Base-by-base conservation (phyloP, 2,329 filamentous ascomycete genomes). In the Aspergillus latus region DNA sequence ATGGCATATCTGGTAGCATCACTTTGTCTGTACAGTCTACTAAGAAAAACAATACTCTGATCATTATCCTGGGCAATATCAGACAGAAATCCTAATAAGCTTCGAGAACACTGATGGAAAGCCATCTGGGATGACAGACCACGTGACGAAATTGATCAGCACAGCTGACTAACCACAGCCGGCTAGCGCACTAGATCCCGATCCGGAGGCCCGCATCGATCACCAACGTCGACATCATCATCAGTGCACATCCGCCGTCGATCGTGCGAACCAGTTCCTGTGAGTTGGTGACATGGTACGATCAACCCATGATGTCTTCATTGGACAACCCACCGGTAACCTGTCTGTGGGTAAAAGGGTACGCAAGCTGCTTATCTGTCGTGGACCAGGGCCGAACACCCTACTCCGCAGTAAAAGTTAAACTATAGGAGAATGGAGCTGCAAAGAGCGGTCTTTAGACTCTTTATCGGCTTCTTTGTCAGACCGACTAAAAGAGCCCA, bases 321-420 rank as follows among this genome's bases (percentile, higher is more conserved):
- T 34, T 47, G 29, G 15, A 47, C 34, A 16, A 29, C 13, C n/a
- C 45, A n/a, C 34, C 21, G 29, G 7, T 29, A 30, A 47, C 30
- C 16, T 34, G 15, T 15, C n/a, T 47, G 45, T 36, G 29, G 44
- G 29, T 16, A 16, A 10, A 15, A 32, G 11, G n/a, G 10, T 21
- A 47, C 45, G 45, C 45, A 47, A 47, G 45, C 45, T 36, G 30
- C 15, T 21, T 34, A 34, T 47, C 9, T 46, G 44, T 30, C 44
- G 29, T 6, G 36, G 36, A 15, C n/a, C 26, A 28, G 26, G 26
- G 26, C 4, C 26, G 40, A 11, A 10, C 40, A 43, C 21, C 40
- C 5, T 40, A 40, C 15, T n/a, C 37, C 13, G 37, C 9, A 28
- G 15, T 43, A 7, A 11, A 43, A 16, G 15, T n/a, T 26, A 26